Evolutionary conservation across 2,329 filamentous ascomycete species (phyloP).

Genomic region (Claviceps quebecensis): DNA sequence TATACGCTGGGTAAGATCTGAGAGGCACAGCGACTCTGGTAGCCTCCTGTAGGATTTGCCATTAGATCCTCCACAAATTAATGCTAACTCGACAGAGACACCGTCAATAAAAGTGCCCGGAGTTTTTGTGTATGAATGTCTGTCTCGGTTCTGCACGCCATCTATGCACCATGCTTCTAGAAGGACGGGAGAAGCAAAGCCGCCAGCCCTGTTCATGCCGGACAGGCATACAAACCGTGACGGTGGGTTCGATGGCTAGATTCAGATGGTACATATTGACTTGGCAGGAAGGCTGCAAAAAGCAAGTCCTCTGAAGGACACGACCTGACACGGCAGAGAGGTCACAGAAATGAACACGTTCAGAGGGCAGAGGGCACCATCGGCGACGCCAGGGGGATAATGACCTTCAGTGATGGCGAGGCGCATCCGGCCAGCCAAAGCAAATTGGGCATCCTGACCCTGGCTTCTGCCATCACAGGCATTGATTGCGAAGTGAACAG

Average conservation of each 20-base stretch:
- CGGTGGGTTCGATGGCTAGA: background rate
- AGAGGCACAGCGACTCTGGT: background rate
- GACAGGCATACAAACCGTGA: background rate
- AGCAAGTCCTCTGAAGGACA: no score
- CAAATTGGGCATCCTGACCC: background rate
- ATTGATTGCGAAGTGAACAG: background rate
- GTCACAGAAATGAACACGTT: no score
- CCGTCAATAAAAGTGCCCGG: background rate
- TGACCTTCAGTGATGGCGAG: background rate
- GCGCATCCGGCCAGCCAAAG: background rate
- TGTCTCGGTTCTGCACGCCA: background rate
- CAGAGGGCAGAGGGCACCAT: background rate
- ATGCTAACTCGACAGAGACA: background rate
- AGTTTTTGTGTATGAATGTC: background rate
- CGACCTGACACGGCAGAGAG: no score
- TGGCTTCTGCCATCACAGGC: background rate
- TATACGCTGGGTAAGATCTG: background rate
- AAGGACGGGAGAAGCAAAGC: slow-evolving; percentile 17
- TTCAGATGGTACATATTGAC: no score
- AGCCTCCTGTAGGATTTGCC: background rate
- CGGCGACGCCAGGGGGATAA: slow-evolving; percentile 7
- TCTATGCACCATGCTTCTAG: slow-evolving; percentile 12
- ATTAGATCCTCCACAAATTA: background rate
- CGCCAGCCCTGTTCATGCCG: background rate
- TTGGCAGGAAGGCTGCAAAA: no score